A percentile compares a stretch with the other conserved stretches of the same genome.
Evolutionary conservation across 495 filamentous ascomycete genomes (phyloP).

Genomic region (Immersiella caudata): DNA sequence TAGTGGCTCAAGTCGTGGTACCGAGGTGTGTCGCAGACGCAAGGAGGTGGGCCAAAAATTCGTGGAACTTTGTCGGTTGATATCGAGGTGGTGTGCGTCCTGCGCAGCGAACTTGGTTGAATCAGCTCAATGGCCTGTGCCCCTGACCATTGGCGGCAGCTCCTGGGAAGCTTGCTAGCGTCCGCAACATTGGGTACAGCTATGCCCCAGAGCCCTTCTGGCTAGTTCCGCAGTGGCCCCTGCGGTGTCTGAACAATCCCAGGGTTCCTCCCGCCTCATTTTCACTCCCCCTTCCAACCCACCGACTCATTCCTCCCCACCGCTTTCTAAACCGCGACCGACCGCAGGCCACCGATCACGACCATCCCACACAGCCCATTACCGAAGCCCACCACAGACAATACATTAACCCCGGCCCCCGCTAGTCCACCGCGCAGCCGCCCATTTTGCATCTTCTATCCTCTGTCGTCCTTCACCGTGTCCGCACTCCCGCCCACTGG

Average conservation of each 20-base stretch:
- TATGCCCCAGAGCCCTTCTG: background rate
- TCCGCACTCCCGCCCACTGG: conserved; percentile 6
- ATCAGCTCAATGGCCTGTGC: background rate
- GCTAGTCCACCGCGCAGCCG: background rate
- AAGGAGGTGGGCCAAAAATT: conserved; percentile 42
- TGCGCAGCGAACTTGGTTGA: background rate
- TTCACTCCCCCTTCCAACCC: background rate
- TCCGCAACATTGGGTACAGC: background rate
- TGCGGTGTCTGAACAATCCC: background rate
- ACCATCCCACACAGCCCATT: conserved; percentile 15
- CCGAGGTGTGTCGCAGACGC: conserved; percentile 16
- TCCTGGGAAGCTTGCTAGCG: background rate
- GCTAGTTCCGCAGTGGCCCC: conserved; percentile 5
- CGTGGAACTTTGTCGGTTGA: conserved; percentile 16
- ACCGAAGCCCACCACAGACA: conserved; percentile 5
- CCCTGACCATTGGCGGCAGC: conserved; percentile 1
- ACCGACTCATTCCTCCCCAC: conserved; percentile 1
- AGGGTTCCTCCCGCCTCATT: conserved; percentile 12
- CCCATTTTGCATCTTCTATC: background rate
- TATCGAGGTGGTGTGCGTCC: conserved; percentile 3
- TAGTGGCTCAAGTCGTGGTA: conserved; percentile 1
- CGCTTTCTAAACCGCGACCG: conserved; percentile 10
- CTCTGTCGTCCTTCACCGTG: background rate
- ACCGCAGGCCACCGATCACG: background rate
- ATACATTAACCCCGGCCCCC: conserved; percentile 3